Evolutionary conservation across 371 early-diverging fungal species (phyloP), one percentile per base, ranked within the genome.

Genomic region (Mucor velutinosus): DNA sequence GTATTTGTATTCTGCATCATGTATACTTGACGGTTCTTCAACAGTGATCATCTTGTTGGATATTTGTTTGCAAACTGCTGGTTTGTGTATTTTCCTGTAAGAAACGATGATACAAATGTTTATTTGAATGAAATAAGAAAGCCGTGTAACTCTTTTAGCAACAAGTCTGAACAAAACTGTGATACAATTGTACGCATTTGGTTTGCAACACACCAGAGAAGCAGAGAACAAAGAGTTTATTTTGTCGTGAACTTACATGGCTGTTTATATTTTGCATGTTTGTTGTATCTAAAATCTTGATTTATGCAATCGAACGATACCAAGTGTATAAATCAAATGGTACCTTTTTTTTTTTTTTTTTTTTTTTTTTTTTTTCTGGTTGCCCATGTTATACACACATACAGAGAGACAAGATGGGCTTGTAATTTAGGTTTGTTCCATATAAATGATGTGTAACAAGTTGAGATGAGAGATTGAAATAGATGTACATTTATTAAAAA

Each of bases 161-260:
- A 37, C 37, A 37, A 37, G 35, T 35, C 7, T 35, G 7, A 35
- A 35, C 10, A 35, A 35, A 35, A 35, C 35, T 35, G 37, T 37
- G 37, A 37, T 14, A 37, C 37, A 37, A 37, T 37, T 1, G 14
- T 37, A 37, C 37, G 12, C 37, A 37, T n/a, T 49, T 49, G 21
- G 49, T 25, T 61, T 49, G 17, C 39, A 69, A 39, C 15, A 51
- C 58, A 51, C 30, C 49, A 58, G 30, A 63, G 51, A 69, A 51
- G 15, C 37, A 58, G 23, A 58, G 49, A 68, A 15, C 7, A 49
- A 21, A 11, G 21, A 23, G 11, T 49, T 49, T 23, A 23, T 23
- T 49, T 49, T 49, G 19, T 49, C 49, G 49, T 49, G 49, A 49
- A 23, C 21, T n/a, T 21, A 19, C 19, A 23, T 1, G 21, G 21